Base-by-base conservation (phyloP, 192 early-diverging fungal genomes). In the Ramicandelaber brevisporus region DNA sequence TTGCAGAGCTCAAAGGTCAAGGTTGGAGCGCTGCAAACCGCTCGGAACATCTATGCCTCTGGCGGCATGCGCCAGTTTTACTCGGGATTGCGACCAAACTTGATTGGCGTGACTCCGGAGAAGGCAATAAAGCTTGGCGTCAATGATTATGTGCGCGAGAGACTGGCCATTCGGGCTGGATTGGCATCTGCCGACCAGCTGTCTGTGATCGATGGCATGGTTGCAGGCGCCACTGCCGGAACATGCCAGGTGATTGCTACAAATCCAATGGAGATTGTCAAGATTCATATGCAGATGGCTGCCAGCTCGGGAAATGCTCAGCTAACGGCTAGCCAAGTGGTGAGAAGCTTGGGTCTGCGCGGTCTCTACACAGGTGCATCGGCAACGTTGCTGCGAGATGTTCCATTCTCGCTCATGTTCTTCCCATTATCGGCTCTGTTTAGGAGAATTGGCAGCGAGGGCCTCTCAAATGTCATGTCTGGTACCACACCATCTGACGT, bases 61-160 rank as follows among this genome's bases (percentile, higher is more conserved):
- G 51, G 50, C 6, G 55, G 56, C 9, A 34, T 31, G 12, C 43
- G 46, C 23, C 55, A 56, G 6, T 40, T 63, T 2, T 63, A 63
- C 40, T 33, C 45, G 17, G 61, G 61, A 9, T 35, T 63, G 20
- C 40, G 29, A 3, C 55, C 61, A 14, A 63, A 59, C 27, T 21
- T 63, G 10, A 28, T 60, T 13, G 57, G 61, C 16, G 55, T 63
- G 19, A 57, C 48, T 4, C 61, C 61, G 3, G 61, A 63, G 52
- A 63, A 63, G 41, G 61, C 61, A 20, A 63, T 63, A 32, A 63
- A 63, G 34, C 38, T 63, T 17, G 56, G 55, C 19, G 61, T 63
- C 23, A 63, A 63, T 31, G 61, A 63, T 35, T 50, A 41, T 34
- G 18, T 36, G 0, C 51, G 61, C 19, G 52, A 59, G 19, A 45